Base-by-base conservation (phyloP, 257 asterid genomes). In the Solanum etuberosum region DNA sequence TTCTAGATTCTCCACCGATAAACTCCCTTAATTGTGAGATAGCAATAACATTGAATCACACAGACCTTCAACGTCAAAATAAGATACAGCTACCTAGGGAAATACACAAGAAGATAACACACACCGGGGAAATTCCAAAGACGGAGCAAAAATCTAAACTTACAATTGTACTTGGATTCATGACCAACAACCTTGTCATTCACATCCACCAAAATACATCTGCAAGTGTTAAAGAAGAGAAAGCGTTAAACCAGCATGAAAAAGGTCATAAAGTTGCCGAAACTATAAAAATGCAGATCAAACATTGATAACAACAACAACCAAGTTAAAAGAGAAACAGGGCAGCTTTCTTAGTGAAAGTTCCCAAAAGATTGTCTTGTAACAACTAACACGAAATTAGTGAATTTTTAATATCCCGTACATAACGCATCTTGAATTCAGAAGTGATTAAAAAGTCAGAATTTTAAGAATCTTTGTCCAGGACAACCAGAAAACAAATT, bases 141-240 rank as follows among this genome's bases (percentile, higher is more conserved):
- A 48, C 4, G 25, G 27, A 48, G 63, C 43, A 78, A 20, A 37
- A 86, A 40, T 87, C 70, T 13, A 48, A 61, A 89, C 98, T 93
- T 92, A 96, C 99, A 96, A 25, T 95, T 96, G 92, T 96, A 96
- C 86, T 96, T 96, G 90, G 95, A 90, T 38, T 96, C 99, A 86
- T 96, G 99, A 54, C 99, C 99, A 71, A 94, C 95, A 61, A 96
- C 98, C 14, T 25, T 88, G 87, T 96, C 99, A 89, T 93, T 93
- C 92, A 89, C 97, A 86, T 95, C 98, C 83, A 96, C 99, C 98
- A 96, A 94, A 86, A 96, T 96, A 88, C 99, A 96, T 89, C 99
- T 96, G 95, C 92, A 90, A 76, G 65, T 90, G 35, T 71, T 48
- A 65, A 32, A 59, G 29, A 81, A 48, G 29, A 81, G 68, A 43